These are phyloP conservation scores for Coccomyxa subellipsoidea DNA, from an alignment of 163 green algal genomes.

Conservation along the genomic window DNA sequence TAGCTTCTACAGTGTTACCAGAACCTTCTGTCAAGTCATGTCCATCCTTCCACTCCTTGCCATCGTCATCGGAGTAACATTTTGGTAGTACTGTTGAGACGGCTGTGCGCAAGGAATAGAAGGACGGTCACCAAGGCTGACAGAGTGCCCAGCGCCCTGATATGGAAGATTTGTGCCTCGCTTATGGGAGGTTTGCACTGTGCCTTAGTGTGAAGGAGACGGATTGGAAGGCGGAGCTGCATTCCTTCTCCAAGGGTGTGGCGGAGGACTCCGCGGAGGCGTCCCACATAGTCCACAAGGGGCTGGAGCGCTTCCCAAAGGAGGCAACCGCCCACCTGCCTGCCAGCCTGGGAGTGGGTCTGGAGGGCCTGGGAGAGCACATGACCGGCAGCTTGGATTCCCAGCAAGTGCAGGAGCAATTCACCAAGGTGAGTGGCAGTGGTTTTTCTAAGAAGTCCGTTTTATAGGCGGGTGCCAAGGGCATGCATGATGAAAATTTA, in stretches of 20 bases:
- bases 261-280: slow-evolving; percentile 42
- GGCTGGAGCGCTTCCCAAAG: background rate
- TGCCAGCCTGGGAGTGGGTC: background rate
- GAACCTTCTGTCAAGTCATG: no score
- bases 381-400: background rate
- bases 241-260: slow-evolving; percentile 59
- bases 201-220: slow-evolving; percentile 51
- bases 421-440: background rate
- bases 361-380: background rate
- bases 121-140: no score
- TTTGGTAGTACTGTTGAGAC: no score
- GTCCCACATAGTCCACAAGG: background rate
- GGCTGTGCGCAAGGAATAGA: no score
- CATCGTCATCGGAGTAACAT: no score
- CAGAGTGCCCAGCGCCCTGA: no score
- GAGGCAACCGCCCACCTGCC: slow-evolving; percentile 1
- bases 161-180: no score
- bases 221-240: slow-evolving; percentile 74
- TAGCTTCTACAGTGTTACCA: no score
- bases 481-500: no score
- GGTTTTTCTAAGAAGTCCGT: no score
- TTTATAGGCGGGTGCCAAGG: no score
- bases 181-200: background rate
- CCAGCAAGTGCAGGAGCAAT: background rate
- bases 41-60: no score